Evolutionary conservation across 352 stramenopile genomes (phyloP), one percentile per base, ranked within the genome.

Genomic region (Pythium aristosporum): DNA sequence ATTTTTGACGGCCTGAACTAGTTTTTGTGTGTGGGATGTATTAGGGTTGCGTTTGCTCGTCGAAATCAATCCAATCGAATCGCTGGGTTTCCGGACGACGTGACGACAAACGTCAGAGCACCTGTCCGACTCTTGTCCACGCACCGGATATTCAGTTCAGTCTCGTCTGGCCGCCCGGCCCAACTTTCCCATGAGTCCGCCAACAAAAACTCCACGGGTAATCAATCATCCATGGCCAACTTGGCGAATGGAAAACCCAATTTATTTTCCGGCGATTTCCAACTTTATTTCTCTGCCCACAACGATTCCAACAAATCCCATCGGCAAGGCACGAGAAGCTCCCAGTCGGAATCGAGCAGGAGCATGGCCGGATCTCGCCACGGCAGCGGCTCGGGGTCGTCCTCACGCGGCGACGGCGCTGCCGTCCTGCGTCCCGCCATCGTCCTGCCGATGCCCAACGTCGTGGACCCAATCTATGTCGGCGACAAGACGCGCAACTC

Each of bases 401-500:
- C 42, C 9, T 44, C 50, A 5, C 43, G 23, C 23, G 47, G 36
- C 36, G 39, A 5, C 52, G 43, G 30, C n/a, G 32, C 44, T 21
- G 34, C 44, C 57, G 30, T 48, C 25, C 28, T 46, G 21, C 46
- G 12, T 39, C 42, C 16, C 55, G 42, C 20, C 51, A 11, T 18
- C 51, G n/a, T 46, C 28, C 18, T 20, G 47, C 11, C 51, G 5
- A 11, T 36, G 39, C 13, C 52, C 15, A 39, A 39, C 34, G 52
- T 39, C 21, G 51, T 61, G 34, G 46, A 56, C 37, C 48, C 55
- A 32, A 64, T 74, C 67, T 46, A 52, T 50, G 52, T 76, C 30
- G 59, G 70, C 60, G 71, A 78, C 64, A 71, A 76, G 44, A 70
- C 67, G 44, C 70, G 80, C 61, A 76, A 82, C 61, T 65, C 65